Percentiles rank a stretch among this genome's conserved stretches.
These are phyloP conservation scores for Colletotrichum eremochloae DNA, from an alignment of 2,329 filamentous ascomycete species.

Conservation along the genomic window DNA sequence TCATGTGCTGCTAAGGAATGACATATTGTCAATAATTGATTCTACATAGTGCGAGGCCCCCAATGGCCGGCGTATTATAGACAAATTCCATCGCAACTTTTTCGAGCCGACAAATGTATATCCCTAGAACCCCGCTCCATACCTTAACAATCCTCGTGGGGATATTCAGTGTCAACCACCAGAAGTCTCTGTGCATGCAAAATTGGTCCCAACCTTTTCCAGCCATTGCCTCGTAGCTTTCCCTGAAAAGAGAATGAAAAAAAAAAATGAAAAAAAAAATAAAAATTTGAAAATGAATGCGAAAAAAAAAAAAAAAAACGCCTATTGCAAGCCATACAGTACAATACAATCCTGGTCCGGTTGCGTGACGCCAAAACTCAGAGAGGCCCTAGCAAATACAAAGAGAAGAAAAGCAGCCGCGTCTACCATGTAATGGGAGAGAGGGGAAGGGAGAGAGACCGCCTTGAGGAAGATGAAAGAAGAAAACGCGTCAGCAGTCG, in stretches of 20 bases:
- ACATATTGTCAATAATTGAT: conserved; percentile 32
- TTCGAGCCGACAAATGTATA: conserved; percentile 28
- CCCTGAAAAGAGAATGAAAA: conserved; percentile 2
- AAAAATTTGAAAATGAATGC: no score
- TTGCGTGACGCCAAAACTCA: conserved; percentile 20
- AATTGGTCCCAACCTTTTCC: conserved; percentile 37
- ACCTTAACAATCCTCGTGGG: conserved; percentile 21
- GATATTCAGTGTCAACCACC: conserved; percentile 20
- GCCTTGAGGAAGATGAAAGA: not conserved
- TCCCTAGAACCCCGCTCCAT: conserved; percentile 22
- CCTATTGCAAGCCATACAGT: conserved; percentile 8
- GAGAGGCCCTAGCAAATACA: conserved; percentile 28
- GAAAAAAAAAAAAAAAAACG: conserved; percentile 1
- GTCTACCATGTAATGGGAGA: conserved; percentile 27
- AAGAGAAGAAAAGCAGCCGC: conserved; percentile 5
- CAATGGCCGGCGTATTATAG: conserved; percentile 24
- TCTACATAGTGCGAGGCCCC: conserved; percentile 26
- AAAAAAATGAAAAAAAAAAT: no score
- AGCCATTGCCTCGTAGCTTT: conserved; percentile 35
- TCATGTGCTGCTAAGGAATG: conserved; percentile 12
- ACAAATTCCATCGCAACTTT: conserved; percentile 32
- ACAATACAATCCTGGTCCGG: not conserved
- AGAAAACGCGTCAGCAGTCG: conserved; percentile 30
- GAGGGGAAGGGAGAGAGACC: conserved; percentile 1
- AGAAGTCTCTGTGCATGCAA: conserved; percentile 29